phyloP scores from a whole-genome alignment of 768 basidiomycete genomes.

The Candolleomyces efflorescens region DNA sequence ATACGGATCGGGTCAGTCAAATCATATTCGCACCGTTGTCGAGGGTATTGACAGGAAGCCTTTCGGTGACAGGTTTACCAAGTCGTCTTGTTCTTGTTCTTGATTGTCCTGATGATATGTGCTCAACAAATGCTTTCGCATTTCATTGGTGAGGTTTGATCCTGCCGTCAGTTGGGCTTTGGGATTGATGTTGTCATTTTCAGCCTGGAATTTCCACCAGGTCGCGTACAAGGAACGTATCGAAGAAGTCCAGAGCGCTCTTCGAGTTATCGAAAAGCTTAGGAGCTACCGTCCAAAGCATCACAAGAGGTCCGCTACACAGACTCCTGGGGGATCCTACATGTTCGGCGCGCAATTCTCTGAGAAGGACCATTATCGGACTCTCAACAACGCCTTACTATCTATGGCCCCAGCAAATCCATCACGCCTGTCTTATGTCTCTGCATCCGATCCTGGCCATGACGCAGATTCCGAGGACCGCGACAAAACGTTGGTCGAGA shows the following conservation, averaged over 20 bases:
- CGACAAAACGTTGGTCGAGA: background rate
- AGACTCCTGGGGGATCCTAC: slow-evolving; percentile 28
- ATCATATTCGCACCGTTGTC: background rate
- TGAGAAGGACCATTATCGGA: slow-evolving; percentile 44
- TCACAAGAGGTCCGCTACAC: slow-evolving; percentile 30
- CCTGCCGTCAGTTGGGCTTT: background rate
- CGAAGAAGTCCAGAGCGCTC: slow-evolving; percentile 46
- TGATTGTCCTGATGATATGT: slow-evolving; percentile 61
- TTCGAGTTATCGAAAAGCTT: slow-evolving; percentile 62
- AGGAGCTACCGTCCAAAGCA: slow-evolving; percentile 58
- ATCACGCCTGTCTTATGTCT: background rate
- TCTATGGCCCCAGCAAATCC: slow-evolving; percentile 8
- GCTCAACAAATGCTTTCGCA: slow-evolving; percentile 68
- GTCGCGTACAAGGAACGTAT: slow-evolving; percentile 74
- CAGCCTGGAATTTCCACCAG: slow-evolving; percentile 73
- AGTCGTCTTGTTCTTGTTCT: slow-evolving; percentile 71
- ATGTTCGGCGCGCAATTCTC: slow-evolving; percentile 21
- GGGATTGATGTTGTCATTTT: background rate
- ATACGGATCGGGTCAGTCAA: slow-evolving; percentile 49
- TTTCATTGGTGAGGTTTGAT: slow-evolving; percentile 38
- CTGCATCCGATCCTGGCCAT: background rate
- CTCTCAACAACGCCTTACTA: slow-evolving; percentile 25
- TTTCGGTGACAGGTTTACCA: slow-evolving; percentile 41
- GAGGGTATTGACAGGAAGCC: background rate
- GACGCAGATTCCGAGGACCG: background rate